These are phyloP conservation scores for Hypholoma fasciculare DNA, from an alignment of 768 basidiomycete genomes.

Conservation along the genomic window DNA sequence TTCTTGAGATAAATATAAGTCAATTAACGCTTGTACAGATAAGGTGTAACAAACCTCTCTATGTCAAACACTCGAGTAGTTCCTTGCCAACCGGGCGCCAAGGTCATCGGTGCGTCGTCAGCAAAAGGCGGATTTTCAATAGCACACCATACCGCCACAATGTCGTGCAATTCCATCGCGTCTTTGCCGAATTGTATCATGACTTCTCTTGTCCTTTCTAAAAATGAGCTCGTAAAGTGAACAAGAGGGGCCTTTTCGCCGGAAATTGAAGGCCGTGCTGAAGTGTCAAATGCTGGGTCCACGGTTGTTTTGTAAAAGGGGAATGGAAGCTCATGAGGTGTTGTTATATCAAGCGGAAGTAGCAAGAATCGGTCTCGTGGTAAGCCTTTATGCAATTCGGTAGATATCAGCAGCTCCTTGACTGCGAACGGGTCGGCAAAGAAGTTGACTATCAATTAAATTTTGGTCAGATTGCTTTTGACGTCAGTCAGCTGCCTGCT, in stretches of 20 bases:
- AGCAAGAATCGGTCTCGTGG: conserved; percentile 70
- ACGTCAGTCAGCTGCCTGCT: conserved; percentile 20
- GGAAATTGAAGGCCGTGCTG: conserved; percentile 45
- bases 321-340: conserved; percentile 78
- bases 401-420: conserved; percentile 57
- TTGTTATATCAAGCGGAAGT: conserved; percentile 82
- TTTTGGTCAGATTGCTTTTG: not conserved
- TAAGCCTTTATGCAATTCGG: conserved; percentile 38
- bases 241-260: conserved; percentile 56
- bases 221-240: conserved; percentile 80
- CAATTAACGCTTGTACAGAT: not conserved
- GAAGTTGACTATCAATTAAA: conserved; percentile 64
- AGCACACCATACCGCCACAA: conserved; percentile 87
- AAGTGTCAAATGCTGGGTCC: conserved; percentile 59
- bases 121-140: conserved; percentile 62
- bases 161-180: conserved; percentile 89
- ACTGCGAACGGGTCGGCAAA: conserved; percentile 89
- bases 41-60: conserved; percentile 45
- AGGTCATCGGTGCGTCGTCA: conserved; percentile 21
- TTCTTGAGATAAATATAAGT: conserved; percentile 35
- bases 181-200: conserved; percentile 84
- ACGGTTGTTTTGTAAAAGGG: conserved; percentile 54
- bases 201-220: conserved; percentile 71
- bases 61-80: conserved; percentile 59
- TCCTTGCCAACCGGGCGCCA: conserved; percentile 58